Conservation (phyloP, 139 green algal genomes). For the Microglena sp. region DNA sequence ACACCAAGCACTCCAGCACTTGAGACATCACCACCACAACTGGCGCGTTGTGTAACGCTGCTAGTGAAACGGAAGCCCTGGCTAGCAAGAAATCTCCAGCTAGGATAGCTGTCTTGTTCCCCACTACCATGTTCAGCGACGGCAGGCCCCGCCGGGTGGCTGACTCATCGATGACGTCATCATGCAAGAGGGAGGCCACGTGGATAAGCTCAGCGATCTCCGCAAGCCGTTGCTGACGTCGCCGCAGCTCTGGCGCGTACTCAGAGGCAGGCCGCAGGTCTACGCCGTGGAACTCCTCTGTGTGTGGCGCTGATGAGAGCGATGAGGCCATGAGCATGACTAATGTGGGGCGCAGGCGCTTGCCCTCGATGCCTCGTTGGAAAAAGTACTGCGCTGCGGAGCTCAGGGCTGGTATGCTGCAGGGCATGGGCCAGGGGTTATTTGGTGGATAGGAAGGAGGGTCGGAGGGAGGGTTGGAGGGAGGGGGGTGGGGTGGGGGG, state of each 20-base stretch:
- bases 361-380: constrained; percentile 74
- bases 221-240: constrained; percentile 86
- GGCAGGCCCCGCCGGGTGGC: constrained; percentile 69
- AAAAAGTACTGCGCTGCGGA: constrained; percentile 39
- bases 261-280: constrained; percentile 46
- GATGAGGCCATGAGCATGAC: constrained; percentile 69
- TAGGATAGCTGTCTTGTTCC: constrained; percentile 88
- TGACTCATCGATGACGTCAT: constrained; percentile 94
- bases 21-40: constrained; percentile 82
- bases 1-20: constrained; percentile 92
- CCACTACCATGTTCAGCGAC: constrained; percentile 73
- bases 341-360: constrained; percentile 48
- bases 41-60: constrained; percentile 72
- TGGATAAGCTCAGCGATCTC: constrained; percentile 98
- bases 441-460: no score
- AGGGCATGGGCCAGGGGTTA: no score
- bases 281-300: constrained; percentile 31
- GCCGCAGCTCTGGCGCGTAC: constrained; percentile 47
- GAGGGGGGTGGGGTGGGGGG: no score
- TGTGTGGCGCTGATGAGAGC: constrained; percentile 40
- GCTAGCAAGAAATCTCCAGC: constrained; percentile 96
- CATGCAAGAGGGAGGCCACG: constrained; percentile 86
- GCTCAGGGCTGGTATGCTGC: constrained; percentile 74
- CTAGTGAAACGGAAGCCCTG: constrained; percentile 82
- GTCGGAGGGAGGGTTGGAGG: no score